phyloP scores from a whole-genome alignment of 2,329 filamentous ascomycete species.

The Hymenoscyphus fructigenus region DNA sequence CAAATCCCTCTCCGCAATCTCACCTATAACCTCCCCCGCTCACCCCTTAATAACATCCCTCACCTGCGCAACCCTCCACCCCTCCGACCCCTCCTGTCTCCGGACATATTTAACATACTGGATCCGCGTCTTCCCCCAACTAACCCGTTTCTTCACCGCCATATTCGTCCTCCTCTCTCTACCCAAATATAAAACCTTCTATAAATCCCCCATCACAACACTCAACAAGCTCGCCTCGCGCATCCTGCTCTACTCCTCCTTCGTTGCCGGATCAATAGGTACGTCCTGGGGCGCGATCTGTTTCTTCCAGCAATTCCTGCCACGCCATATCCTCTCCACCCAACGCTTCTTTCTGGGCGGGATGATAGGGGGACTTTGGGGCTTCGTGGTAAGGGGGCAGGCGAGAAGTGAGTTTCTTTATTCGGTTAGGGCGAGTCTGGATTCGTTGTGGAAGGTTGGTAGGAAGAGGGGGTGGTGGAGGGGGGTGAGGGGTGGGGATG shows the following conservation, averaged over 20 bases:
- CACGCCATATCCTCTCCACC: conserved; percentile 70
- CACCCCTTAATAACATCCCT: conserved; percentile 84
- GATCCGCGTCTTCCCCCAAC: conserved; percentile 75
- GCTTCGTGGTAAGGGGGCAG: conserved; percentile 67
- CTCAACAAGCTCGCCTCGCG: conserved; percentile 65
- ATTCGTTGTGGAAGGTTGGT: conserved; percentile 90
- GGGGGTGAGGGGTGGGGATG: conserved; percentile 77
- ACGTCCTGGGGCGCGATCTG: conserved; percentile 88
- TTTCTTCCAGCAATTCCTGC: conserved; percentile 79
- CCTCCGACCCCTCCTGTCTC: conserved; percentile 80
- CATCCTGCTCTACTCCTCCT: conserved; percentile 73
- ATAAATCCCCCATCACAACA: conserved; percentile 66
- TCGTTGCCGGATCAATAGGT: conserved; percentile 79
- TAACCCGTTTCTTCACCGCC: conserved; percentile 75
- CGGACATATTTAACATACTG: conserved; percentile 87
- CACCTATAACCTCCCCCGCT: conserved; percentile 77
- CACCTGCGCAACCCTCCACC: conserved; percentile 88
- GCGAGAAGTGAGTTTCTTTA: conserved; percentile 75
- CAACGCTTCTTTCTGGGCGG: conserved; percentile 90
- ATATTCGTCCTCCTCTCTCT: conserved; percentile 68
- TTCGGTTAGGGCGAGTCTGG: conserved; percentile 72
- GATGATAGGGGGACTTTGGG: conserved; percentile 82
- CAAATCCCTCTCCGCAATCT: conserved; percentile 62
- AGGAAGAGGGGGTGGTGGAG: conserved; percentile 87
- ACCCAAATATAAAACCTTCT: conserved; percentile 64